Evolutionary conservation across 352 stramenopile genomes (phyloP).

Genomic region (Globisporangium cystogenes): DNA sequence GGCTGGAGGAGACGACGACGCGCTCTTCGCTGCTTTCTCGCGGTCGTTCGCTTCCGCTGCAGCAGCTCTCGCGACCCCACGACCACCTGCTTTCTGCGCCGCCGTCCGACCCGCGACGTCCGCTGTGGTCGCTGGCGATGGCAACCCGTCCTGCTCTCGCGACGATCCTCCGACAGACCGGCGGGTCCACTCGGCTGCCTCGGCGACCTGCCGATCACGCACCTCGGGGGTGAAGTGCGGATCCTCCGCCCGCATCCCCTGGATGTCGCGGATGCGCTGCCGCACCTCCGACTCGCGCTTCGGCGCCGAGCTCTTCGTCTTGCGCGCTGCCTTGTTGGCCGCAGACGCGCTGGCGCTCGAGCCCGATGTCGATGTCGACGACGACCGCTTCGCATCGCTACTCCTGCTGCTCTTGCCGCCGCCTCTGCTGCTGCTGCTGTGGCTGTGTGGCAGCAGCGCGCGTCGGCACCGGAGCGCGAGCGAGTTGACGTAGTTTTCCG

Average conservation of each 20-base stretch:
- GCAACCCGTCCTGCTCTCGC: too few species aligned
- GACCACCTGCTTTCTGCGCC: neutral
- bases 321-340: neutral
- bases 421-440: neutral
- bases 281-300: constrained; percentile 22
- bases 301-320: constrained; percentile 5
- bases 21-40: neutral
- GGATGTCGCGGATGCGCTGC: constrained; percentile 56
- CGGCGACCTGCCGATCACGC: constrained; percentile 33
- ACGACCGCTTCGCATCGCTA: neutral
- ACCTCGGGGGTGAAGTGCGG: constrained; percentile 32
- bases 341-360: neutral
- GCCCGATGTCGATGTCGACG: too few species aligned
- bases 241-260: constrained; percentile 63
- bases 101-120: neutral
- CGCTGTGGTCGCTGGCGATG: neutral
- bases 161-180: too few species aligned
- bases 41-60: neutral
- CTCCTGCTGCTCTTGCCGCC: neutral
- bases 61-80: neutral
- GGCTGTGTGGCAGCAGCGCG: constrained; percentile 21
- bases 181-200: constrained; percentile 19
- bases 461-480: constrained; percentile 31
- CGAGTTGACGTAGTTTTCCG: constrained; percentile 66
- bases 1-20: neutral